Conservation (phyloP, 2,329 filamentous ascomycete genomes). For the Alternaria conjuncta region DNA sequence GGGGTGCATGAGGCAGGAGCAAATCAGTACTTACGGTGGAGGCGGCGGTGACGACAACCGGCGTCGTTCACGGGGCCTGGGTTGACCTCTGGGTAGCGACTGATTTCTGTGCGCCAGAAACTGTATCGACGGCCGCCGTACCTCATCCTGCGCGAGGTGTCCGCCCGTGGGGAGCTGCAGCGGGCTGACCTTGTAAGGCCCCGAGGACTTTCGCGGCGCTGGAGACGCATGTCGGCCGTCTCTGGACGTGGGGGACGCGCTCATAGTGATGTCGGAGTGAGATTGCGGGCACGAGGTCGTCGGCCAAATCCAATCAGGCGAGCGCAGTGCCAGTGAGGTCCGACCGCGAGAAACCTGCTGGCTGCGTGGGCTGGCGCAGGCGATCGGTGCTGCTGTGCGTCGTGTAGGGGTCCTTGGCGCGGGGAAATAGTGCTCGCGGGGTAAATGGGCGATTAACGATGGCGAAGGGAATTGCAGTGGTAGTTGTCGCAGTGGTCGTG, state of each 20-base stretch:
- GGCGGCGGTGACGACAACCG: constrained; percentile 51
- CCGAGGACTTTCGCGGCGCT: constrained; percentile 27
- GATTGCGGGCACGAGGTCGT: constrained; percentile 27
- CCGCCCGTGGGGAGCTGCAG: constrained; percentile 30
- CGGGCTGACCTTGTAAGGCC: constrained; percentile 29
- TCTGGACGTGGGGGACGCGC: constrained; percentile 41
- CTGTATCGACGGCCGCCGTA: constrained; percentile 48
- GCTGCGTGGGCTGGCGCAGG: constrained; percentile 33
- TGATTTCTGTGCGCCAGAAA: constrained; percentile 44
- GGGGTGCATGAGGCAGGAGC: constrained; percentile 2
- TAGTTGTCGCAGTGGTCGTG: neutral
- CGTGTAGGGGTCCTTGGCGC: constrained; percentile 34
- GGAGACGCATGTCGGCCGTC: constrained; percentile 37
- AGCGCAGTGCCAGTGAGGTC: constrained; percentile 19
- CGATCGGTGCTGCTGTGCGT: constrained; percentile 32
- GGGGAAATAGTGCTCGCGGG: constrained; percentile 32
- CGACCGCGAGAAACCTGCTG: constrained; percentile 26
- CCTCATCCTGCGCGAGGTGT: constrained; percentile 31
- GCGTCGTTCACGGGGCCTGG: constrained; percentile 42
- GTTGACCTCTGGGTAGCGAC: constrained; percentile 40
- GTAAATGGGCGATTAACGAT: constrained; percentile 7
- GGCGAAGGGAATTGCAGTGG: neutral
- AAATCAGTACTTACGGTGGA: constrained; percentile 47
- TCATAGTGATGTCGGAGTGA: constrained; percentile 37
- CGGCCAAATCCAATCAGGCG: constrained; percentile 27